Conservation (phyloP, 2,329 filamentous ascomycete species). For the Scedosporium boydii region DNA sequence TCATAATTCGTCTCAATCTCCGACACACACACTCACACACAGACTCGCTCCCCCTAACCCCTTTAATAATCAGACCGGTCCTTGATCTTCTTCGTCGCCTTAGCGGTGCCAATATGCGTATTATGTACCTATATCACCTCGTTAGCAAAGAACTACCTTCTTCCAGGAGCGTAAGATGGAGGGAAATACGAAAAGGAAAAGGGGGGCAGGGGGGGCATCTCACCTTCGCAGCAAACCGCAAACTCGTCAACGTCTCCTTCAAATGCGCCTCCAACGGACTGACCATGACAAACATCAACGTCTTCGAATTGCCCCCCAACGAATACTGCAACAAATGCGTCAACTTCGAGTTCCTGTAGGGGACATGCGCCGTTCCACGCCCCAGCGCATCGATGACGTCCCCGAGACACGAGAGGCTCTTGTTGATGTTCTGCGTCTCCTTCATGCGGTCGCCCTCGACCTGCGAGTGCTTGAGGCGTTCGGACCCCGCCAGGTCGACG, state of each 20-base stretch:
- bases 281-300: constrained; percentile 99
- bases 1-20: neutral
- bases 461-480: constrained; percentile 78
- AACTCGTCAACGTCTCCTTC: constrained; percentile 84
- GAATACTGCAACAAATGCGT: constrained; percentile 94
- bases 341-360: constrained; percentile 93
- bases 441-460: constrained; percentile 79
- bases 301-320: constrained; percentile 90
- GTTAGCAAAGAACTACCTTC: constrained; percentile 1
- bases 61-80: constrained; percentile 8
- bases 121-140: constrained; percentile 55
- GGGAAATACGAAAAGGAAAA: constrained; percentile 7
- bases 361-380: constrained; percentile 72
- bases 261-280: constrained; percentile 84
- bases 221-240: constrained; percentile 93
- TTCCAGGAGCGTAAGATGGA: constrained; percentile 6
- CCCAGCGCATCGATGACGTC: constrained; percentile 95
- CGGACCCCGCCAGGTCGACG: constrained; percentile 89
- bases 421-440: constrained; percentile 97
- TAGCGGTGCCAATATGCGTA: constrained; percentile 85
- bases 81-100: constrained; percentile 56
- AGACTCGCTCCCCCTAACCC: neutral
- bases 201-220: neutral
- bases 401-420: constrained; percentile 80
- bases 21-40: neutral